Percentiles rank a stretch among this genome's conserved stretches.
These are phyloP conservation scores for Tulasnella sp. DNA, from an alignment of 768 basidiomycete genomes.

Conservation along the genomic window DNA sequence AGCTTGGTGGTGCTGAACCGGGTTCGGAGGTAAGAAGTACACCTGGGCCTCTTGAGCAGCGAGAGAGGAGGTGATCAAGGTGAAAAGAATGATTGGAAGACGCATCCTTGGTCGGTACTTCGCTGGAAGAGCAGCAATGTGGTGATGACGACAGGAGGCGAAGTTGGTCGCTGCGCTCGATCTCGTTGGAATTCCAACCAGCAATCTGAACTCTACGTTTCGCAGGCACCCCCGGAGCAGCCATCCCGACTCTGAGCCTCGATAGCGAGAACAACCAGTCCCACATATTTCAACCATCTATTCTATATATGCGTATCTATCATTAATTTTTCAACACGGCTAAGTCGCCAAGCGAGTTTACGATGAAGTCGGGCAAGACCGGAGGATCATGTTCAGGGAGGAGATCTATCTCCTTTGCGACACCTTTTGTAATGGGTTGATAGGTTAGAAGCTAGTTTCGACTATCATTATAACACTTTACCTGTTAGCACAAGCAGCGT, in stretches of 20 bases:
- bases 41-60: slow-evolving; percentile 8
- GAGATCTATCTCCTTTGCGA: slow-evolving; percentile 64
- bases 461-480: too few species aligned
- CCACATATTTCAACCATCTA: background rate
- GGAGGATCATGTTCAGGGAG: slow-evolving; percentile 58
- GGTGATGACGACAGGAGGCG: background rate
- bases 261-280: background rate
- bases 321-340: slow-evolving; percentile 20
- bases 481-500: slow-evolving; percentile 93
- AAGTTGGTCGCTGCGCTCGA: background rate
- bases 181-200: background rate
- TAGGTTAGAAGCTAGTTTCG: background rate
- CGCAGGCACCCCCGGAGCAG: background rate
- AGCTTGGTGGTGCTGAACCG: background rate
- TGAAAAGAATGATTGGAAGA: background rate
- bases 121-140: background rate
- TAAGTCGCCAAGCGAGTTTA: slow-evolving; percentile 72
- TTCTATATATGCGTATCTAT: background rate
- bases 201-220: background rate
- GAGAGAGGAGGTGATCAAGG: background rate
- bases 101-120: background rate
- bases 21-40: slow-evolving; percentile 7
- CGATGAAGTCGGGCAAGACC: slow-evolving; percentile 65
- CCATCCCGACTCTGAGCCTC: background rate
- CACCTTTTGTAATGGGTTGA: slow-evolving; percentile 37